phyloP scores from a whole-genome alignment of 1,284 basidiomycete genomes.

The Cutaneotrichosporon mucoides region DNA sequence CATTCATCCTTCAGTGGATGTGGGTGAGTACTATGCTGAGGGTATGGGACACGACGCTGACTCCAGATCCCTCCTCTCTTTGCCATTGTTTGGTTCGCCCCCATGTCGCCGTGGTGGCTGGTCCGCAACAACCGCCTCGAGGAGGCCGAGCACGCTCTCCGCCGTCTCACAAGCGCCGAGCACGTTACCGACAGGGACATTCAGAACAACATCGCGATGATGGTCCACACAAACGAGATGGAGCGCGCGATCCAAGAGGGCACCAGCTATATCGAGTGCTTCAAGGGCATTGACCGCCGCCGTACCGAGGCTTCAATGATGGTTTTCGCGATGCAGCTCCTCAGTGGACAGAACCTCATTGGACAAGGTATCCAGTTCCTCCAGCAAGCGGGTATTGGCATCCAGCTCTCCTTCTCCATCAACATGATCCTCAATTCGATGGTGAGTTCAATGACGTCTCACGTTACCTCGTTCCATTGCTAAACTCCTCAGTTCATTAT shows the following conservation, averaged over 20 bases:
- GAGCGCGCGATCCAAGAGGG: conserved; percentile 24
- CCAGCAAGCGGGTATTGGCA: conserved; percentile 45
- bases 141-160: conserved; percentile 30
- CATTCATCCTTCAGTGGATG: conserved; percentile 38
- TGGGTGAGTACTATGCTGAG: conserved; percentile 14
- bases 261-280: conserved; percentile 26
- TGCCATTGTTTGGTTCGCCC: conserved; percentile 33
- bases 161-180: conserved; percentile 22
- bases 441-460: background rate
- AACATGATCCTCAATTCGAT: conserved; percentile 31
- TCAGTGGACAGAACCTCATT: conserved; percentile 17
- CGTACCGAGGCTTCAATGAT: conserved; percentile 23
- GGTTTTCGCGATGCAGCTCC: conserved; percentile 21
- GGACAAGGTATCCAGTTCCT: conserved; percentile 37
- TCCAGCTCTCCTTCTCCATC: conserved; percentile 41
- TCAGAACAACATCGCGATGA: conserved; percentile 31
- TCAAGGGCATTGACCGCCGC: conserved; percentile 26
- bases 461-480: too few species aligned
- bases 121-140: conserved; percentile 35
- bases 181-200: conserved; percentile 24
- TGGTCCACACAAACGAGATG: conserved; percentile 36
- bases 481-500: conserved; percentile 4
- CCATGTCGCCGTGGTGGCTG: conserved; percentile 37
- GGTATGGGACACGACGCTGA: too few species aligned
- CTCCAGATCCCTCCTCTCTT: conserved; percentile 31